Evolutionary conservation across 306 rosid species (phyloP).

Genomic region (Mimosa bimucronata): DNA sequence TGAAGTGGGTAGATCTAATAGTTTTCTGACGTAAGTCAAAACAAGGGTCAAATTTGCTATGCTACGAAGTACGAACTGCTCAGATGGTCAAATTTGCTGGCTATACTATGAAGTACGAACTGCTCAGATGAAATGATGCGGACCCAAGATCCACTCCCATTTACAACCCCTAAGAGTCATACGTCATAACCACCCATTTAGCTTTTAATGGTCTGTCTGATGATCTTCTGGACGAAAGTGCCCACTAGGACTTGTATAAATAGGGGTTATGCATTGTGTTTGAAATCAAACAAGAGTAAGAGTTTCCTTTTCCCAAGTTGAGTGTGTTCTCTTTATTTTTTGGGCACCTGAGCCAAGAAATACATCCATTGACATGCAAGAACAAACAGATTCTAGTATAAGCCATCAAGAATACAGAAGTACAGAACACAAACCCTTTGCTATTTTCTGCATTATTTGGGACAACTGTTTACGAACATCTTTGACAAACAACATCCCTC

Average conservation of each 20-base stretch:
- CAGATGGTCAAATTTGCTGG: not conserved
- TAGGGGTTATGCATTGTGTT: not conserved
- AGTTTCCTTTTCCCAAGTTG: not conserved
- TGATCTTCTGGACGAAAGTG: not conserved
- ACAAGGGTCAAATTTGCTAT: slow-evolving; percentile 5
- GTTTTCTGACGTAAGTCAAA: slow-evolving; percentile 6
- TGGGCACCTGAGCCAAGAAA: not conserved
- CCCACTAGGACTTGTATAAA: not conserved
- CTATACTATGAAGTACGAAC: not conserved
- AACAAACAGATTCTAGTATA: slow-evolving; percentile 16
- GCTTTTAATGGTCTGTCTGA: not conserved
- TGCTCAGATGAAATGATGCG: not conserved
- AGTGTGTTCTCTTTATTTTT: not conserved
- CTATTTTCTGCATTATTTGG: slow-evolving; percentile 86
- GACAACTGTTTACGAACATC: slow-evolving; percentile 86
- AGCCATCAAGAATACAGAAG: slow-evolving; percentile 22
- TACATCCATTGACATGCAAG: slow-evolving; percentile 17
- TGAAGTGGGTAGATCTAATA: not conserved
- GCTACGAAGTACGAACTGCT: not conserved
- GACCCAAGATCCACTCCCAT: not conserved
- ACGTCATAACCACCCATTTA: not conserved
- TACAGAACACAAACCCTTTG: slow-evolving; percentile 67
- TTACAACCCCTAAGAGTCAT: not conserved
- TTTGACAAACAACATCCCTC: slow-evolving; percentile 92
- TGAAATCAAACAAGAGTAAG: not conserved